A percentile compares a stretch with the other conserved stretches of the same genome.
Conservation (phyloP, 177 flowering plant species). For the Tripterygium wilfordii region DNA sequence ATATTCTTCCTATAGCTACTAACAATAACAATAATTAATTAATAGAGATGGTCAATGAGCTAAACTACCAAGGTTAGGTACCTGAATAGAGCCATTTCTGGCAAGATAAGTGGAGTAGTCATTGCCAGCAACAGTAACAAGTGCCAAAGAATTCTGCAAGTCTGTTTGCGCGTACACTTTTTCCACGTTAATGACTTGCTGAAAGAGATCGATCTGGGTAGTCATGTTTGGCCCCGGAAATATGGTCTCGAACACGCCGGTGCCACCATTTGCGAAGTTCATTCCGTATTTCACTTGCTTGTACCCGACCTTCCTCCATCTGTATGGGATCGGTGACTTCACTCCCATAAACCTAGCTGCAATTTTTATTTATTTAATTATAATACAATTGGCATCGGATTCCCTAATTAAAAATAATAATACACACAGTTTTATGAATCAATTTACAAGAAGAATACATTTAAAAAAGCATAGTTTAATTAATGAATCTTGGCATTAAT, state of each 20-base stretch:
- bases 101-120: slow-evolving; percentile 35
- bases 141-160: slow-evolving; percentile 33
- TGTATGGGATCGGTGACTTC: slow-evolving; percentile 46
- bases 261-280: slow-evolving; percentile 62
- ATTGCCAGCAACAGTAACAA: slow-evolving; percentile 48
- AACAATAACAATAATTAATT: too few relatives aligned
- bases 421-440: too few relatives aligned
- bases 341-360: slow-evolving; percentile 46
- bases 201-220: slow-evolving; percentile 39
- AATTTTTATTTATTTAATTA: too few relatives aligned
- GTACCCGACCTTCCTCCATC: slow-evolving; percentile 22
- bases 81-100: slow-evolving; percentile 32
- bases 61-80: too few relatives aligned
- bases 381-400: too few relatives aligned
- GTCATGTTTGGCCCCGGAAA: slow-evolving; percentile 44
- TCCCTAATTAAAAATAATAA: too few relatives aligned
- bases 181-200: slow-evolving; percentile 20
- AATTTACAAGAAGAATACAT: too few relatives aligned
- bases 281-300: slow-evolving; percentile 30
- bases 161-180: slow-evolving; percentile 21
- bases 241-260: slow-evolving; percentile 51
- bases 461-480: too few relatives aligned
- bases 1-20: too few relatives aligned
- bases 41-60: too few relatives aligned
- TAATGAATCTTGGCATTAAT: too few relatives aligned